Conservation (phyloP, 257 asterid genomes). For the Nicotiana attenuata region DNA sequence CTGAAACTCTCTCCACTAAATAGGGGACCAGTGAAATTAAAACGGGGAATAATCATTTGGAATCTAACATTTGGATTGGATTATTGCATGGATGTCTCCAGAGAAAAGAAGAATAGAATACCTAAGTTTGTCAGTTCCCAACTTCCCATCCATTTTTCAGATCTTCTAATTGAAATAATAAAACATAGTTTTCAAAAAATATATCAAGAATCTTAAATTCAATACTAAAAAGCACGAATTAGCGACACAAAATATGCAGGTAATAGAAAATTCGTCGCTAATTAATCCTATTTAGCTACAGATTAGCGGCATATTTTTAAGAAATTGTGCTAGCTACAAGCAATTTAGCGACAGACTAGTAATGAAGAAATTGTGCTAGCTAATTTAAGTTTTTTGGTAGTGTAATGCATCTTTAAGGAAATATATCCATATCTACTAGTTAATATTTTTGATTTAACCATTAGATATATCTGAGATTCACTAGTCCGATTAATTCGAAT, state of each 20-base stretch:
- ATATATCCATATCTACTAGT: neutral
- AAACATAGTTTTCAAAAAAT: neutral
- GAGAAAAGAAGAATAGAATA: neutral
- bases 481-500: too few species aligned
- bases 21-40: constrained; percentile 17
- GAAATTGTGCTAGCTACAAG: too few species aligned
- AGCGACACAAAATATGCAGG: too few species aligned
- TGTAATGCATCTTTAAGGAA: neutral
- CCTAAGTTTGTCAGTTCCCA: neutral
- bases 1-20: constrained; percentile 25
- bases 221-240: too few species aligned
- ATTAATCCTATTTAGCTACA: too few species aligned
- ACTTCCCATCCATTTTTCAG: neutral
- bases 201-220: neutral
- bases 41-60: constrained; percentile 22
- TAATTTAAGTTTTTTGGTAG: too few species aligned
- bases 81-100: neutral
- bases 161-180: neutral
- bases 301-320: too few species aligned
- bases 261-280: too few species aligned
- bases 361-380: too few species aligned
- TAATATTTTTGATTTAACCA: too few species aligned
- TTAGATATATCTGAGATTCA: too few species aligned
- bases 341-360: too few species aligned
- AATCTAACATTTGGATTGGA: neutral